Evolutionary conservation across 345 rosid species (phyloP), one percentile per base, ranked within the genome.

Genomic region (Salix arbutifolia): DNA sequence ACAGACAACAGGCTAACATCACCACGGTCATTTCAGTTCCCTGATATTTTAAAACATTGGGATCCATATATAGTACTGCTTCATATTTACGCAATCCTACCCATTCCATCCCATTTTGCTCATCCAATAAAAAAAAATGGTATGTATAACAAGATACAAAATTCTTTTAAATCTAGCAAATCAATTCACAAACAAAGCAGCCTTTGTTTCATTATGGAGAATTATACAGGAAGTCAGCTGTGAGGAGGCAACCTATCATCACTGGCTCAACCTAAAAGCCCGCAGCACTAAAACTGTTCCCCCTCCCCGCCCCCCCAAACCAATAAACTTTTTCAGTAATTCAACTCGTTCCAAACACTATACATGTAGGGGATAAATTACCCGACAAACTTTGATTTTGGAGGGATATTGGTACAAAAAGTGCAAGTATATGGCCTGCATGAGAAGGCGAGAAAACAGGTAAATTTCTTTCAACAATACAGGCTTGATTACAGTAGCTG

Each of bases 281-380:
- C 46, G 12, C 60, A 71, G 26, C 33, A 38, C 48, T 65, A 23
- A 35, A 46, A 58, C 62, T 56, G 4, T 3, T 10, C 37, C 38
- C 6, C 37, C 37, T 35, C 37, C 37, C 37, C 37, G 37, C 7
- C 37, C 62, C 38, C 13, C 52, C 11, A 11, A 9, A 48, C 44
- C 28, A 70, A 31, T 40, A 62, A 66, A 64, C 69, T 77, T 65
- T 44, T 68, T 62, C 37, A 79, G 76, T 72, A 84, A 79, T 82
- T 78, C 78, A 67, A 69, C 79, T 78, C 79, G 33, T 18, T 68
- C 56, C 30, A 46, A 56, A 23, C 31, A 66, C 65, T 60, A 66
- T 73, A 77, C 71, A 77, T 44, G 50, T 48, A 70, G 68, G 76
- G 77, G 75, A 86, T 75, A 82, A 72, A 79, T 81, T 79, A 81